phyloP scores from a whole-genome alignment of 305 asterid species.

The Rubia balearica region DNA sequence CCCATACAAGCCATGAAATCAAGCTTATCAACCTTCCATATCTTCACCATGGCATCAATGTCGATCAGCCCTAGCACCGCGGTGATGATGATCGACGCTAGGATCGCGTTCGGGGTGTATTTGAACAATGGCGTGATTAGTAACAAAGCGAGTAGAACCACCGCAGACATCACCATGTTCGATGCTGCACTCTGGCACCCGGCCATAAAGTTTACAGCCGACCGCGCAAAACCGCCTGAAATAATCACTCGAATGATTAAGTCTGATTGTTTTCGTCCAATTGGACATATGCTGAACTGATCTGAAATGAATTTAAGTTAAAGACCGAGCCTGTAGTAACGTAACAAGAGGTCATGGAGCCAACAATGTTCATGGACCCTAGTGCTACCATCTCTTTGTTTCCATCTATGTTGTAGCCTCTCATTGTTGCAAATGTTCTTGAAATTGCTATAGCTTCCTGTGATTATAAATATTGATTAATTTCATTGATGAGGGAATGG shows the following conservation, averaged over 20 bases:
- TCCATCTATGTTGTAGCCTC: constrained; percentile 62
- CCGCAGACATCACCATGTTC: constrained; percentile 54
- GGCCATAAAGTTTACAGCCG: constrained; percentile 64
- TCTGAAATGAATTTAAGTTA: too few relatives aligned
- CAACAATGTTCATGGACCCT: constrained; percentile 59
- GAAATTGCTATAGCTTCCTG: constrained; percentile 73
- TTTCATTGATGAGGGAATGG: too few relatives aligned
- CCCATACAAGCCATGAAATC: constrained; percentile 79
- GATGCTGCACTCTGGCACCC: constrained; percentile 65
- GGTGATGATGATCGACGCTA: constrained; percentile 55
- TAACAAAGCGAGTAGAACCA: constrained; percentile 42
- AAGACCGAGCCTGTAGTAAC: constrained; percentile 43
- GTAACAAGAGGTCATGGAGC: constrained; percentile 68
- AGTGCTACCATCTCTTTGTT: constrained; percentile 67
- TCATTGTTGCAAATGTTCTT: constrained; percentile 72
- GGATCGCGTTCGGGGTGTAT: constrained; percentile 61
- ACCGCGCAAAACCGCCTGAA: constrained; percentile 64
- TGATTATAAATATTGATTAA: not conserved
- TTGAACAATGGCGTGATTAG: constrained; percentile 54
- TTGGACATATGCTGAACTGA: too few relatives aligned
- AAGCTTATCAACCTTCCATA: constrained; percentile 64
- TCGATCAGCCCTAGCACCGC: constrained; percentile 54
- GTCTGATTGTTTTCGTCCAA: too few relatives aligned
- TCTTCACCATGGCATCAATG: constrained; percentile 31
- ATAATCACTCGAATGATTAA: not conserved